A percentile compares a stretch with the other conserved stretches of the same genome.
phyloP scores from a whole-genome alignment of 768 basidiomycete species.

The Podaxis sp. region DNA sequence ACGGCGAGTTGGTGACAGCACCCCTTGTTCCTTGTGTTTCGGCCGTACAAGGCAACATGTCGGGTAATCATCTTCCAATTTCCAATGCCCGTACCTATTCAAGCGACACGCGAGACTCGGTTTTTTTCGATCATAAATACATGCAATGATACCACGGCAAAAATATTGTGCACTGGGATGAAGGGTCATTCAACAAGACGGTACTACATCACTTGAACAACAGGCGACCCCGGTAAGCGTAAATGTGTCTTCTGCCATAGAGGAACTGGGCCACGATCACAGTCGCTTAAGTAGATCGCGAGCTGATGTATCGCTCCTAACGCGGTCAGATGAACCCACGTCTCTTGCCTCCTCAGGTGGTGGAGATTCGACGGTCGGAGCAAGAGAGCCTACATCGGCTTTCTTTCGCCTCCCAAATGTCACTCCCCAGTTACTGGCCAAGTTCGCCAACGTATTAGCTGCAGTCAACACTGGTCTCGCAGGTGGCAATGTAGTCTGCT shows the following conservation, averaged over 20 bases:
- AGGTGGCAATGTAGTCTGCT: conserved; percentile 25
- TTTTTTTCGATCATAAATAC: background rate
- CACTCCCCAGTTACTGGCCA: conserved; percentile 66
- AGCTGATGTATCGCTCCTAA: conserved; percentile 27
- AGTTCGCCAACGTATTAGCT: conserved; percentile 50
- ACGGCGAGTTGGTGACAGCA: background rate
- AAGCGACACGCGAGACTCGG: background rate
- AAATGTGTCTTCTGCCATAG: background rate
- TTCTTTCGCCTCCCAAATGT: conserved; percentile 60
- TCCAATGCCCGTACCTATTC: background rate
- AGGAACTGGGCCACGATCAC: conserved; percentile 17
- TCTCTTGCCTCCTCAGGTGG: conserved; percentile 10
- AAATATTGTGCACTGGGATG: background rate
- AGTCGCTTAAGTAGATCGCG: conserved; percentile 40
- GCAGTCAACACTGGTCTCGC: conserved; percentile 36
- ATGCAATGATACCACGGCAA: conserved; percentile 7
- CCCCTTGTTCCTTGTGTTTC: background rate
- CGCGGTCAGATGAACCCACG: background rate
- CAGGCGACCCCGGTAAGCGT: background rate
- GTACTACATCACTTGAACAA: background rate
- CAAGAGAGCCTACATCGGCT: conserved; percentile 23
- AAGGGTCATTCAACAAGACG: background rate
- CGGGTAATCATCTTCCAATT: background rate
- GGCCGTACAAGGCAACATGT: background rate
- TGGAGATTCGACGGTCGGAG: conserved; percentile 28